Evolutionary conservation across 139 green algal species (phyloP), one percentile per base, ranked within the genome.

Genomic region (Chlamydomonas sp.): DNA sequence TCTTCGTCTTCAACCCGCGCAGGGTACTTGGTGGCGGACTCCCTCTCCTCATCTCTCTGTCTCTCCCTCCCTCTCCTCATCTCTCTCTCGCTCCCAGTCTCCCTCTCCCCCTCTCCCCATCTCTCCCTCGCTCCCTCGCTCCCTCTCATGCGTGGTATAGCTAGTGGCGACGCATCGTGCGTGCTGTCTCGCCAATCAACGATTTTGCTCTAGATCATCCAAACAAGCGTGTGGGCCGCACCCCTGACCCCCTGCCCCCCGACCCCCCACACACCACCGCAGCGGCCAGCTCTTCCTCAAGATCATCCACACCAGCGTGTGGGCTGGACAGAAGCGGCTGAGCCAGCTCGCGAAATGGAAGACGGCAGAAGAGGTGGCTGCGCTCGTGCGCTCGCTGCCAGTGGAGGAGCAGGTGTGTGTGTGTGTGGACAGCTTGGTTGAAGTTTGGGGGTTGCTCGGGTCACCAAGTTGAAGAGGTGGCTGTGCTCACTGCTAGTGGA

Each of bases 1-100:
- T 99, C 86, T 99, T 99, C 87, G 99, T 99, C 84, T 99, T 99
- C 91, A 99, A 99, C 87, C 95, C 95, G 31, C 86, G 95, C 73
- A n/a, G n/a, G n/a, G n/a, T n/a, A 97, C 93, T 3, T 91, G 92
- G 8, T 92, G 97, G 83, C 5, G n/a, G n/a, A n/a, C n/a, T n/a
- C n/a, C n/a, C n/a, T n/a, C n/a, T n/a, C n/a, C n/a, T n/a, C n/a
- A n/a, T n/a, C n/a, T n/a, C n/a, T n/a, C n/a, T n/a, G n/a, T n/a
- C n/a, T n/a, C n/a, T n/a, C n/a, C n/a, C n/a, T n/a, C n/a, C n/a
- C 54, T 63, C 24, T 16, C n/a, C 54, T 63, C 24, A 28, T 30
- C n/a, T n/a, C n/a, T n/a, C n/a, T n/a, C n/a, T n/a, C n/a, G n/a
- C n/a, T n/a, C n/a, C n/a, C n/a, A n/a, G n/a, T n/a, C n/a, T n/a